Evolutionary conservation across 148 eudicot genomes (phyloP), one percentile per base, ranked within the genome.

Genomic region (Beta vulgaris): DNA sequence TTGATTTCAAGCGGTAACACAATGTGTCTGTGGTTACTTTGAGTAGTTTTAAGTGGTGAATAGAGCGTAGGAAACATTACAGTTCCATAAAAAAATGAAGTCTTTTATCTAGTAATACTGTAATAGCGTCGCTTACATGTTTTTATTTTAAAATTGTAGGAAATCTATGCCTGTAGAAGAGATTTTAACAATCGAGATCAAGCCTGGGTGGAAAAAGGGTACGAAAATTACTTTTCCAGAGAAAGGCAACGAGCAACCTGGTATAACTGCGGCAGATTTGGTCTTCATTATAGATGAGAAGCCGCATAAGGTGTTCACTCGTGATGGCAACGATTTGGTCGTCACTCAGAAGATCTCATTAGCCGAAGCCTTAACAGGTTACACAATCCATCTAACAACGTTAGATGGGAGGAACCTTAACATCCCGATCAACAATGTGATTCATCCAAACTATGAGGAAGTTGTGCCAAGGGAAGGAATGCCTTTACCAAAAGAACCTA

Each of bases 201-300:
- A 88, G 32, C 90, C 92, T 0, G 96, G 96, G 14, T 91, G 96
- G 96, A 91, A 91, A 60, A 91, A 85, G 70, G 96, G 96, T n/a
- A 91, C 96, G 36, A 91, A 88, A 67, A 85, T 91, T 65, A 91
- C 92, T 32, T 91, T 91, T 79, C 89, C 82, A 0, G 96, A 91
- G 68, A 90, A 88, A 80, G 96, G 92, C 31, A 87, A 91, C 13
- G 92, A 86, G 79, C 87, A 84, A n/a, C 92, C 92, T 4, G 88
- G 88, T 8, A 44, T 83, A 2, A 83, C 70, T 14, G 82, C 96
- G 3, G 78, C 92, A 1, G 96, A 91, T 62, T 69, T 91, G 9
- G 80, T 87, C 73, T 91, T 88, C 74, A 66, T 85, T 35, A 78
- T 90, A 0, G 96, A 88, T 18, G 96, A 90, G 85, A 90, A 90